Evolutionary conservation across 2,329 filamentous ascomycete species (phyloP).

Genomic region (Kalaharituber pfeilii): DNA sequence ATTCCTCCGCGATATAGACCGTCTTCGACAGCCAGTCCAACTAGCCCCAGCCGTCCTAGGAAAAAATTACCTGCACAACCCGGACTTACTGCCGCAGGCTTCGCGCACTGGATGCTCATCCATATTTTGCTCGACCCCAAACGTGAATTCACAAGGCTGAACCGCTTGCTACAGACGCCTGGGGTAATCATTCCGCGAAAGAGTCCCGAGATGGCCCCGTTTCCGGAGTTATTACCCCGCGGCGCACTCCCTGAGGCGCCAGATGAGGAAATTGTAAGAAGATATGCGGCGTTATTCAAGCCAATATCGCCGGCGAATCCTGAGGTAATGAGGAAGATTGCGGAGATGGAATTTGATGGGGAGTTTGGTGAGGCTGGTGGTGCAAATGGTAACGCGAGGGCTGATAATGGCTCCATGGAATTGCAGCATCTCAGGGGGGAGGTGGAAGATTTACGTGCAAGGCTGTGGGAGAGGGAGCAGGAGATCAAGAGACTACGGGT

Average conservation of each 20-base stretch:
- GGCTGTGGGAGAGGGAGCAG: neutral
- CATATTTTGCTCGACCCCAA: conserved; percentile 11
- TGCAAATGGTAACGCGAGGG: neutral
- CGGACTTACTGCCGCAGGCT: conserved; percentile 10
- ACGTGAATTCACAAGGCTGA: conserved; percentile 5
- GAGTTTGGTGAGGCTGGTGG: neutral
- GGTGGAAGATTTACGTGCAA: neutral
- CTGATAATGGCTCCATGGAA: neutral
- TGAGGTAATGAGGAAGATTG: neutral
- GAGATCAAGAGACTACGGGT: neutral
- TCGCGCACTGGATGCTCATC: conserved; percentile 13
- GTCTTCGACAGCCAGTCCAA: neutral
- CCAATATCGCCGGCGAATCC: neutral
- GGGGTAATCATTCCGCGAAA: conserved; percentile 1
- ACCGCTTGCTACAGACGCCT: neutral
- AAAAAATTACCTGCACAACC: conserved; percentile 1
- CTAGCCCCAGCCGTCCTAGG: neutral
- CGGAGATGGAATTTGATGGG: neutral
- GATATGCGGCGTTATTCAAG: conserved; percentile 3
- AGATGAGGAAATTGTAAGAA: conserved; percentile 2
- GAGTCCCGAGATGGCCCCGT: neutral
- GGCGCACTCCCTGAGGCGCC: conserved; percentile 4
- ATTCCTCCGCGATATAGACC: conserved; percentile 4
- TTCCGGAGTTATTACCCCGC: conserved; percentile 3
- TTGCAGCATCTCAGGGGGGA: neutral